Base-by-base conservation (phyloP, 768 basidiomycete species). In the Cyclocybe cylindracea region DNA sequence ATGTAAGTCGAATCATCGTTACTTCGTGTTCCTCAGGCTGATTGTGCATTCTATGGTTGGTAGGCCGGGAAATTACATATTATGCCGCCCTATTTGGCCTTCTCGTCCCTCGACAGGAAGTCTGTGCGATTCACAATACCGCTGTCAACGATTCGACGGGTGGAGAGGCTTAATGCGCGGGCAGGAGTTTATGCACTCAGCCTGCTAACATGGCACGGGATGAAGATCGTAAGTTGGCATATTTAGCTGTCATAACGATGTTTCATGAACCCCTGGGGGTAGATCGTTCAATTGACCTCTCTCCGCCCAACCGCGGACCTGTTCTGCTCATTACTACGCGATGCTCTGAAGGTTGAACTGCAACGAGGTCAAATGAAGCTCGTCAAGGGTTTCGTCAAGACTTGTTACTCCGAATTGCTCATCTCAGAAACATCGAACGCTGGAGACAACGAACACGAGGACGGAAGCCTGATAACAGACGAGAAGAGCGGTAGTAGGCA, bases 111-210 rank as follows among this genome's bases (percentile, higher is more conserved):
- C 19, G 97, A 99, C 70, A 84, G 88, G 63, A 94, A 94, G 66
- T 94, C 92, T 18, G 94, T 94, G 51, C 80, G 87, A 39, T 94
- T 94, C 70, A 93, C 94, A 7, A 72, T 98, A 7, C 96, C 97
- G 31, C 78, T 99, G 39, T 93, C 88, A 47, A 94, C 94, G 5
- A 85, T 99, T 59, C 83, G 97, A 46, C 78, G 97, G 49, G 97
- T 99, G 16, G 97, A 99, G 71, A 77, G 94, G 43, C 79, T 98
- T 46, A 97, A 96, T 67, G 89, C 94, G 9, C 84, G 94, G 10
- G 90, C 94, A 29, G 97, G 97, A 5, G 88, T 97, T 35, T 98
- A 98, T 66, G 95, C 96, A n/a, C 80, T 99, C 31, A 94, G 93
- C 61, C 73, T 98, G 14, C 81, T 86, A n/a, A 84, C 91, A 46